Base-by-base conservation (phyloP, 768 basidiomycete species). In the Coprinopsis sp. region DNA sequence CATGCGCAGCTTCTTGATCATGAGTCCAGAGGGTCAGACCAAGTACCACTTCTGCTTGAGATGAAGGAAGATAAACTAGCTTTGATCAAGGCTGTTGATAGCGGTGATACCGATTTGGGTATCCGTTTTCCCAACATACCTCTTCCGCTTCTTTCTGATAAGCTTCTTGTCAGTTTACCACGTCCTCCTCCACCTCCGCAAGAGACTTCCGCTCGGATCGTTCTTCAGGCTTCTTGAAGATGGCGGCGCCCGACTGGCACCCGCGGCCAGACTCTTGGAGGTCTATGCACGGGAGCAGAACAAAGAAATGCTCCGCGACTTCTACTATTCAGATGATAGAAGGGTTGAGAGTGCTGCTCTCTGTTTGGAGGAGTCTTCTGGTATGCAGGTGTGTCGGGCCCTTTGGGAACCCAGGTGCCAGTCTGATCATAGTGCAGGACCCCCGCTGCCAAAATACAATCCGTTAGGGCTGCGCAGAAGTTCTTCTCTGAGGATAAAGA, bases 401-500 rank as follows among this genome's bases (percentile, higher is more conserved):
- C 22, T 25, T 40, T 14, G 16, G 3, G 16, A 30, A 30, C 11
- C 7, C 28, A 16, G 13, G 24, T 10, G 12, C 28, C 12, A 7
- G 6, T 40, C 3, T 11, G 19, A 28, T 19, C 34, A 45, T 36
- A 12, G 13, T 16, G 2, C 52, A 96, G 91, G 87, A 93, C 63
- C 80, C n/a, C 83, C 36, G 56, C 70, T 13, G 78, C 90, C 2
- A 82, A 79, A 58, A 73, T 93, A 29, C 71, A 76, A 0, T 77
- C 83, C 13, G 78, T 95, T 45, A 85, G 84, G 59, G 74, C 81
- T 14, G 91, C 94, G 1, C 87, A 91, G 50, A 97, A 93, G 60
- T 92, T 89, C 65, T 93, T 98, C 59, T 85, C 83, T 1, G 93
- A 99, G 60, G 92, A 98, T 60, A 97, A 93, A 63, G 93, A 98